Base-by-base conservation (phyloP, 768 basidiomycete species). In the Serendipita sp. region DNA sequence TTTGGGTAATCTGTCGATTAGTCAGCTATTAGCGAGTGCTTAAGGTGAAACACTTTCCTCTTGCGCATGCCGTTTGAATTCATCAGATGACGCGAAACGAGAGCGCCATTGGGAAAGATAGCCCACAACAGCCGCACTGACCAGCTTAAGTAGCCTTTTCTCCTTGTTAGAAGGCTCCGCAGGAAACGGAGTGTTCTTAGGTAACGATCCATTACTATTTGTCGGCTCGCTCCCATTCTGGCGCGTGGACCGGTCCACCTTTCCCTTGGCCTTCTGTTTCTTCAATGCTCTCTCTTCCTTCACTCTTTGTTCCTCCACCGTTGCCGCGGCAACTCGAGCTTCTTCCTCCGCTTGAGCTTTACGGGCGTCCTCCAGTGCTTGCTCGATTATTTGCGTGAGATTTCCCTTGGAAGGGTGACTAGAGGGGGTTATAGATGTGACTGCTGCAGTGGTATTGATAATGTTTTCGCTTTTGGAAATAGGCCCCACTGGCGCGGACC, bases 41-140 rank as follows among this genome's bases (percentile, higher is more conserved):
- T 32, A 38, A 24, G 8, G 2, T 10, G 51, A 53, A 13, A 4
- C 30, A 68, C 81, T 66, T 67, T 92, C 95, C 83, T 97, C 92
- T 72, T 92, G 92, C 2, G 96, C 96, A 71, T 96, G 85, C 72
- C 86, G 86, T 79, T 99, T 99, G 81, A 98, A 97, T 63, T 78
- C 73, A 4, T 96, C 92, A 60, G 82, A 81, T 51, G 48, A 51
- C 64, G 84, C 81, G 73, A 96, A 80, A 51, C 84, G 76, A 64
- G 84, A 79, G 62, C 84, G 79, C 71, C 97, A 86, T 76, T 93
- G 96, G 65, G 86, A 88, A 92, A 98, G 93, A 65, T 80, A 85
- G 74, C 85, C 88, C 45, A 99, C 95, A 45, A 99, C 95, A 3
- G 95, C 84, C 1, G 85, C 84, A 4, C 92, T 89, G 16, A 98